Conservation (phyloP, 2,329 filamentous ascomycete species). For the Curvularia lunata region DNA sequence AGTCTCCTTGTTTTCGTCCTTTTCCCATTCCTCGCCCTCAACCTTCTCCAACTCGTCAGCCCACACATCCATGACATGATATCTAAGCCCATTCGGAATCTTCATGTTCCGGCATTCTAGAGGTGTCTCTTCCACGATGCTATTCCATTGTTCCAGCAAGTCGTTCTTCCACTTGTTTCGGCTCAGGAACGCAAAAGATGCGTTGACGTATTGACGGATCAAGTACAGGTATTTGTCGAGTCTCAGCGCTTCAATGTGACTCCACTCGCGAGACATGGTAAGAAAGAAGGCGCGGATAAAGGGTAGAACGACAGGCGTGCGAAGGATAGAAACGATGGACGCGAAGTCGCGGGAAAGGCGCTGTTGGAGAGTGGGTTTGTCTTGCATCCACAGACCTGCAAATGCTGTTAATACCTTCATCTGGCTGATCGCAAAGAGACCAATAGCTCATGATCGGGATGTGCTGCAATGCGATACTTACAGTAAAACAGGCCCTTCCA, state of each 20-base stretch:
- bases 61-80: slow-evolving; percentile 90
- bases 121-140: slow-evolving; percentile 55
- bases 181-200: slow-evolving; percentile 64
- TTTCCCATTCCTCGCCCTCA: slow-evolving; percentile 55
- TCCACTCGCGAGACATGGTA: slow-evolving; percentile 60
- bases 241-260: slow-evolving; percentile 56
- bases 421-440: not conserved
- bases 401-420: slow-evolving; percentile 13
- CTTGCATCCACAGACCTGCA: slow-evolving; percentile 84
- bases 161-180: slow-evolving; percentile 52
- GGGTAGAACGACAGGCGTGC: slow-evolving; percentile 50
- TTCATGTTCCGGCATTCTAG: slow-evolving; percentile 57
- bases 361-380: slow-evolving; percentile 87
- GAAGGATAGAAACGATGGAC: slow-evolving; percentile 67
- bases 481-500: slow-evolving; percentile 95
- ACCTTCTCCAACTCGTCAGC: slow-evolving; percentile 85
- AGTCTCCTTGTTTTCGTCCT: slow-evolving; percentile 40
- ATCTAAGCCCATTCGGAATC: slow-evolving; percentile 81
- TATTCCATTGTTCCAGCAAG: slow-evolving; percentile 53
- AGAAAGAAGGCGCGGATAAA: slow-evolving; percentile 60
- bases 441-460: not conserved
- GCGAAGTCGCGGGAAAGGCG: slow-evolving; percentile 80
- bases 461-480: slow-evolving; percentile 41
- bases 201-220: slow-evolving; percentile 76
- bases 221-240: slow-evolving; percentile 94